Conservation (phyloP, 352 stramenopile species). For the Phytophthora palmivora region DNA sequence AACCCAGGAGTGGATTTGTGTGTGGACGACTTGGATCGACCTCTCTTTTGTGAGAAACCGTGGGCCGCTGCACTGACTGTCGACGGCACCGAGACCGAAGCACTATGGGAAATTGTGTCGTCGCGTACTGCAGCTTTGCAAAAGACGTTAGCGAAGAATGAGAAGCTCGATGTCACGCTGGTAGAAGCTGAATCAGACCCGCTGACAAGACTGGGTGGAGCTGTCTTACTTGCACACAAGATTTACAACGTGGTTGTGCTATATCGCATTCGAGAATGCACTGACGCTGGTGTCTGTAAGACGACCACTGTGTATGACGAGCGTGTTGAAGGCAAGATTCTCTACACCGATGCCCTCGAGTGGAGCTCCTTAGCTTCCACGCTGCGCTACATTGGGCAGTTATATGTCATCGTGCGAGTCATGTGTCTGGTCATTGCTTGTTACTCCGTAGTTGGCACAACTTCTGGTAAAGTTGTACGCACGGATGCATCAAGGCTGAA, state of each 20-base stretch:
- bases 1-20: constrained; percentile 59
- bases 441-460: constrained; percentile 32
- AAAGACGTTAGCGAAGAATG: constrained; percentile 19
- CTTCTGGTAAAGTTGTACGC: neutral
- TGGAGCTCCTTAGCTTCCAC: constrained; percentile 56
- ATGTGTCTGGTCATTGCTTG: constrained; percentile 41
- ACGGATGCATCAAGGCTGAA: constrained; percentile 10
- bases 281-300: constrained; percentile 21
- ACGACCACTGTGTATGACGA: constrained; percentile 49
- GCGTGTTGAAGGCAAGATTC: constrained; percentile 54
- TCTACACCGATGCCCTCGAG: constrained; percentile 63
- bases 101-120: constrained; percentile 56
- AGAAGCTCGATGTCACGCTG: constrained; percentile 56
- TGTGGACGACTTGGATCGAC: constrained; percentile 58
- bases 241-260: constrained; percentile 60
- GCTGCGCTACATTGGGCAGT: constrained; percentile 52
- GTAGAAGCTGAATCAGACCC: constrained; percentile 60
- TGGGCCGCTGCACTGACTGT: constrained; percentile 40
- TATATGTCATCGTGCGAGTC: constrained; percentile 53
- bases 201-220: constrained; percentile 51
- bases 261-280: constrained; percentile 49
- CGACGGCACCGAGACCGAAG: constrained; percentile 10
- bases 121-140: constrained; percentile 39
- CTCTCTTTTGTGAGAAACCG: constrained; percentile 64
- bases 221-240: constrained; percentile 60